Evolutionary conservation across 1,139 yeast genomes (phyloP).

Genomic region (Taphrina confusa): DNA sequence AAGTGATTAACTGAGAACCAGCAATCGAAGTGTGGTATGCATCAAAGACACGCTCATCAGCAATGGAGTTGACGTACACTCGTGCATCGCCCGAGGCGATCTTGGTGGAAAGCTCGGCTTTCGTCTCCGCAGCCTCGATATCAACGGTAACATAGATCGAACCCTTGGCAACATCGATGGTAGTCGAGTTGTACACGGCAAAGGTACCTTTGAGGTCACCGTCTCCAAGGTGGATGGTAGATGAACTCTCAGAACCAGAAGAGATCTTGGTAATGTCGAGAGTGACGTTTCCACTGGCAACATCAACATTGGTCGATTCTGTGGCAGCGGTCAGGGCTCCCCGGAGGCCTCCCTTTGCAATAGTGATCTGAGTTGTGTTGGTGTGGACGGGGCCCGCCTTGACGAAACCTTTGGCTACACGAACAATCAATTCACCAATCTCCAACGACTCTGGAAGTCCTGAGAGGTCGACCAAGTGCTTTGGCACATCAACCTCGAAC

Average conservation of each 20-base stretch:
- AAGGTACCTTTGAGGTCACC: slow-evolving; percentile 30
- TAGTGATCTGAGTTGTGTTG: slow-evolving; percentile 28
- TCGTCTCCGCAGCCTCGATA: neutral
- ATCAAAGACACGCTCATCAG: slow-evolving; percentile 11
- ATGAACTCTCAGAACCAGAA: slow-evolving; percentile 21
- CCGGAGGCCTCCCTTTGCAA: slow-evolving; percentile 25
- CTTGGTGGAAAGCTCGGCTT: slow-evolving; percentile 30
- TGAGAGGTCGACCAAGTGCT: slow-evolving; percentile 30
- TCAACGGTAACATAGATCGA: slow-evolving; percentile 17
- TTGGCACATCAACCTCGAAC: slow-evolving; percentile 31
- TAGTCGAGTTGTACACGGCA: slow-evolving; percentile 29
- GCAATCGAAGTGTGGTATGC: slow-evolving; percentile 29
- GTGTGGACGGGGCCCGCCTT: slow-evolving; percentile 32
- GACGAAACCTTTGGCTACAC: slow-evolving; percentile 29
- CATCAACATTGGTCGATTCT: slow-evolving; percentile 24
- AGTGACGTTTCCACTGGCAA: slow-evolving; percentile 22
- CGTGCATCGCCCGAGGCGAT: slow-evolving; percentile 33
- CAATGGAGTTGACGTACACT: slow-evolving; percentile 23
- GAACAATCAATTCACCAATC: slow-evolving; percentile 22
- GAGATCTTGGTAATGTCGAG: slow-evolving; percentile 23
- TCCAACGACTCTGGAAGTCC: slow-evolving; percentile 32
- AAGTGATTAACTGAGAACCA: slow-evolving; percentile 26
- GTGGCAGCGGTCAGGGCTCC: slow-evolving; percentile 22
- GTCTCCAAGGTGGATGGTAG: slow-evolving; percentile 18
- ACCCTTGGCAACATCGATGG: slow-evolving; percentile 33